Base-by-base conservation (phyloP, 2,329 filamentous ascomycete genomes). In the Cordyceps farinosa region DNA sequence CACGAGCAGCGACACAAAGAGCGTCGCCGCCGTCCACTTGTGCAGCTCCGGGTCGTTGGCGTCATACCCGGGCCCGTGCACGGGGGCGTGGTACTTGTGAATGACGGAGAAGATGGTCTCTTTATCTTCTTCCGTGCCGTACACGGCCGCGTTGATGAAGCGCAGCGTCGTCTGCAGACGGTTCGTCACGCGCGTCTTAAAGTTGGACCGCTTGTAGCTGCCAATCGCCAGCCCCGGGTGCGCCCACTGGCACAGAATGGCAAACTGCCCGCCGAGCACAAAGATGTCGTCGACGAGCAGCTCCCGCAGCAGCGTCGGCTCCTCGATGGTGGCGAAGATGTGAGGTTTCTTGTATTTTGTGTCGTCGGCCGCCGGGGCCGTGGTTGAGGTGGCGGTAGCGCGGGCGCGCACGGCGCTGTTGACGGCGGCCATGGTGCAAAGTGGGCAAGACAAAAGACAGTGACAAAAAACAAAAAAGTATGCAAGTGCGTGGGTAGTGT, bases 241-340 rank as follows among this genome's bases (percentile, higher is more conserved):
- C 40, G 77, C 75, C n/a, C 77, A 72, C 62, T 78, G 77, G 10
- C 78, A 71, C 2, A 78, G 69, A 53, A 78, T 76, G 27, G 76
- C 67, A 42, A 68, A 70, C 40, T 69, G 66, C 1, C 66, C 68
- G 34, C 68, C 68, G 7, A 68, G 54, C 9, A 70, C 64, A 57
- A 66, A 69, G 17, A 70, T 66, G 64, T 67, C 65, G 29, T 70
- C 65, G n/a, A 55, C 42, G 17, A 66, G 56, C 8, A 67, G 15
- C n/a, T 62, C 36, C 15, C 65, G 52, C 3, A 69, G 66, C 2
- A 62, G n/a, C n/a, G 48, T 63, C 10, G 68, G 68, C 66, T 68
- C 67, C 30, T 60, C 59, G 22, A 68, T 67, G 6, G 68, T 66
- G n/a, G 66, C 64, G 54, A 64, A 66, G 48, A 67, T 69, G 61